Evolutionary conservation across 129 eudicot genomes (phyloP).

Genomic region (carrot (Daucus carota)): DH1_v3.0 NC_030382.2:52056001-52056500

Average conservation of each 20-base stretch:
- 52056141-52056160: background rate
- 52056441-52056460: conserved; percentile 64
- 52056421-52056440: conserved; percentile 69
- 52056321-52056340: conserved; percentile 78
- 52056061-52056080: background rate
- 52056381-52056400: conserved; percentile 40
- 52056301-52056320: conserved; percentile 78
- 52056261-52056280: conserved; percentile 98
- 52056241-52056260: conserved; percentile 79
- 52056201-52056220: conserved; percentile 97
- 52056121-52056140: conserved; percentile 1
- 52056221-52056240: conserved; percentile 98
- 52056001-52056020: conserved; percentile 97
- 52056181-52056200: background rate
- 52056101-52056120: background rate
- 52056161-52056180: background rate
- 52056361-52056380: conserved; percentile 33
- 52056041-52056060: background rate
- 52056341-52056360: conserved; percentile 38
- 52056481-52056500: conserved; percentile 85
- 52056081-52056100: background rate
- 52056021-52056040: conserved; percentile 58
- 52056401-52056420: conserved; percentile 72
- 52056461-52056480: conserved; percentile 66
- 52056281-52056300: conserved; percentile 86